Conservation (phyloP, 352 stramenopile species). For the Globisporangium rhizosaccharum region DNA sequence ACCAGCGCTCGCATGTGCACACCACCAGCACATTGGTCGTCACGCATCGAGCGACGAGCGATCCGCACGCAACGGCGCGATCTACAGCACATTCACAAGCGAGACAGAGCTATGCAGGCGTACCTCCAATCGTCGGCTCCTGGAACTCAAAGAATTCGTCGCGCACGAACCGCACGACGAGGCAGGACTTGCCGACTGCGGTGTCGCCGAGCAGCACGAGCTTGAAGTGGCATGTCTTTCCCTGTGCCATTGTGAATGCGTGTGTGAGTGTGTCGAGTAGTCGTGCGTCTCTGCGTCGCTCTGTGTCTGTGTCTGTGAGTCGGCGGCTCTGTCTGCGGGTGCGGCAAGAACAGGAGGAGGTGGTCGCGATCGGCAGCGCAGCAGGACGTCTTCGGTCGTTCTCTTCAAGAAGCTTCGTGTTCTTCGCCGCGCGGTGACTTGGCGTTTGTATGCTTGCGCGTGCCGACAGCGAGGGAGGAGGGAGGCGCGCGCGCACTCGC, state of each 20-base stretch:
- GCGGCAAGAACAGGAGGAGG: neutral
- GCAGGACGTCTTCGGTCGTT: neutral
- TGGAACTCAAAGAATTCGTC: constrained; percentile 99
- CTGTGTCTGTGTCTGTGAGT: constrained; percentile 1
- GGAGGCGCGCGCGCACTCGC: neutral
- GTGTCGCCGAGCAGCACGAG: constrained; percentile 99
- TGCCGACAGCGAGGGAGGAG: neutral
- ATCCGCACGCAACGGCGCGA: no score
- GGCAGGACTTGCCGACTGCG: constrained; percentile 98
- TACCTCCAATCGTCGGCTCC: constrained; percentile 94
- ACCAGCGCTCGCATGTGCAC: no score
- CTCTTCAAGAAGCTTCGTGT: constrained; percentile 16
- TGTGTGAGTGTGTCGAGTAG: neutral
- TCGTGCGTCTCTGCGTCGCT: neutral
- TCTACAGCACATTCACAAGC: neutral
- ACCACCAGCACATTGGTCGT: no score
- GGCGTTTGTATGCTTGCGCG: neutral
- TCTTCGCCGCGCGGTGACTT: constrained; percentile 8
- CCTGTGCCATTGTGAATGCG: constrained; percentile 58
- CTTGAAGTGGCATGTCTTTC: constrained; percentile 96
- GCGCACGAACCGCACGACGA: constrained; percentile 98
- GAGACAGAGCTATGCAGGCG: constrained; percentile 1
- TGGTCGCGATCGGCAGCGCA: neutral
- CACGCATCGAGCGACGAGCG: neutral
- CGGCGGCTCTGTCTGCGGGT: neutral